A percentile compares a stretch with the other conserved stretches of the same genome.
phyloP scores from a whole-genome alignment of 2,329 filamentous ascomycete genomes.

The Scortechinia acanthostroma region DNA sequence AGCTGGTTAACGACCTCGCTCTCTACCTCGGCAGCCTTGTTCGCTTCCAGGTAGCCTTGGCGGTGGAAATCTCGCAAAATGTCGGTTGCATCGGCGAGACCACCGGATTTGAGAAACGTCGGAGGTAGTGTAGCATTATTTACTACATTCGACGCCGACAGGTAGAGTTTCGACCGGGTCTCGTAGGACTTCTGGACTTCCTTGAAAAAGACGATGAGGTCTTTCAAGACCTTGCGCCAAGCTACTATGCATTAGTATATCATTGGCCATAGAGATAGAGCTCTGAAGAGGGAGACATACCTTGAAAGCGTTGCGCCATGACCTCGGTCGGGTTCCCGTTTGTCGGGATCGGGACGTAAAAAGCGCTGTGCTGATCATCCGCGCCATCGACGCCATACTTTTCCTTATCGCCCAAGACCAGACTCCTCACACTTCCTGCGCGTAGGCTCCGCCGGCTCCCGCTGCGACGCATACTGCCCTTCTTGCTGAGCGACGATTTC shows the following conservation, averaged over 20 bases:
- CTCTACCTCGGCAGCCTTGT: conserved; percentile 85
- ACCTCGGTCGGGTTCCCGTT: conserved; percentile 80
- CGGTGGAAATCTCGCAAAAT: conserved; percentile 79
- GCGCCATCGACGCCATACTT: conserved; percentile 62
- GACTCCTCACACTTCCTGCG: conserved; percentile 78
- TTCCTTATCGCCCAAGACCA: conserved; percentile 38
- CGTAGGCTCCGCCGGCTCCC: conserved; percentile 74
- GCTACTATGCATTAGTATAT: conserved; percentile 35
- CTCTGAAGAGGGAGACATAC: conserved; percentile 43
- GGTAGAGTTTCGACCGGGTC: conserved; percentile 70
- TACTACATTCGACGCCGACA: conserved; percentile 77
- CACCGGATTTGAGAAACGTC: conserved; percentile 71
- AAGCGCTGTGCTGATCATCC: conserved; percentile 73
- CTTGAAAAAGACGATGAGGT: conserved; percentile 86
- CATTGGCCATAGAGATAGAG: not conserved
- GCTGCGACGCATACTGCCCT: conserved; percentile 69
- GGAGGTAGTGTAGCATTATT: conserved; percentile 73
- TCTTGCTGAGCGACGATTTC: conserved; percentile 71
- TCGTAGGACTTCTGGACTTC: conserved; percentile 89
- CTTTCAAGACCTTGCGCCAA: conserved; percentile 92
- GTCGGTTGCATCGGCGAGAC: conserved; percentile 79
- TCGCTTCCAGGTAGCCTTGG: conserved; percentile 70
- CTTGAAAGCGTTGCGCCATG: conserved; percentile 80
- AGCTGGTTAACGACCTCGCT: conserved; percentile 84
- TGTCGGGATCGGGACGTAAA: conserved; percentile 83